A percentile compares a stretch with the other conserved stretches of the same genome.
Conservation (phyloP, 2,329 filamentous ascomycete genomes). For the Penicillium corylophilum region DNA sequence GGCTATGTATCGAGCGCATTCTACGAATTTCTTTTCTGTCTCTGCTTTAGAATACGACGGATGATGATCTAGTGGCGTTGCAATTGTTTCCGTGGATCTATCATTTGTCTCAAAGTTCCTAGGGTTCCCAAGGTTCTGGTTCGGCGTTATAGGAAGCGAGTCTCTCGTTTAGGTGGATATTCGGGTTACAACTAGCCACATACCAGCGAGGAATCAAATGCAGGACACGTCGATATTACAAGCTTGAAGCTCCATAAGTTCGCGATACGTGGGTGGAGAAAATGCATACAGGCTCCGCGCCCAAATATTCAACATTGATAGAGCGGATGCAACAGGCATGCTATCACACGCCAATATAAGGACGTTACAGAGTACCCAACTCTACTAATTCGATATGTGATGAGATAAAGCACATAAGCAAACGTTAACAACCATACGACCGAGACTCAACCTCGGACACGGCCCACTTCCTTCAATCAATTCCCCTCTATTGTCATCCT, state of each 20-base stretch:
- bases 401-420: slow-evolving; percentile 8
- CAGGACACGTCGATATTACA: background rate
- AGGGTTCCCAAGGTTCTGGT: background rate
- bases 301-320: background rate
- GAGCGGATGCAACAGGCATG: background rate
- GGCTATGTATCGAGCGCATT: background rate
- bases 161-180: background rate
- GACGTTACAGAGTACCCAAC: slow-evolving; percentile 1
- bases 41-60: background rate
- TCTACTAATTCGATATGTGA: slow-evolving; percentile 12
- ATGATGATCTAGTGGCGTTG: background rate
- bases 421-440: slow-evolving; percentile 2
- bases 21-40: slow-evolving; percentile 4
- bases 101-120: no score
- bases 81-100: background rate
- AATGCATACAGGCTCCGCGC: background rate
- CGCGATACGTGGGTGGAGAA: background rate
- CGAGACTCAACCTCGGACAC: slow-evolving; percentile 4
- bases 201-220: background rate
- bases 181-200: background rate
- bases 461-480: slow-evolving; percentile 3
- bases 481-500: slow-evolving; percentile 12
- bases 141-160: background rate
- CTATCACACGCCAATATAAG: background rate
- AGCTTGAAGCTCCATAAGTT: background rate